Evolutionary conservation across 305 asterid genomes (phyloP).

Genomic region (Euphrasia arctica): DNA sequence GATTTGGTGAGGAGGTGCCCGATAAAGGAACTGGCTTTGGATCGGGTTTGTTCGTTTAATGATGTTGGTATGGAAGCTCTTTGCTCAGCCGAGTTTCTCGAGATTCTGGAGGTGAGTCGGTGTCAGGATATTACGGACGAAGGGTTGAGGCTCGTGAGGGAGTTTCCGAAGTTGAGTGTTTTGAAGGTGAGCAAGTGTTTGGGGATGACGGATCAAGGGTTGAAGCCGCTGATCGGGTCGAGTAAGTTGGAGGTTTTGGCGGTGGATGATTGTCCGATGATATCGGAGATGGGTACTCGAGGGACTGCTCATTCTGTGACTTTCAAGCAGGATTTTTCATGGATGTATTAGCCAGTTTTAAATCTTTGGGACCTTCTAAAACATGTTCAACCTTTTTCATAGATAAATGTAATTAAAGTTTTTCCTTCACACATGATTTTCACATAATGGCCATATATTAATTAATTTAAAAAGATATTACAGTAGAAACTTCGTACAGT

Average conservation of each 20-base stretch:
- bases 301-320: not conserved
- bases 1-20: not conserved
- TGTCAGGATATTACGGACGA: not conserved
- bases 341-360: not conserved
- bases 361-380: too few relatives aligned
- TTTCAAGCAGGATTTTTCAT: not conserved
- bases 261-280: not conserved
- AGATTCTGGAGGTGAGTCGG: not conserved
- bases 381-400: too few relatives aligned
- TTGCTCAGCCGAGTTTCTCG: not conserved
- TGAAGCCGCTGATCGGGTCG: not conserved
- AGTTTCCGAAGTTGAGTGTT: not conserved
- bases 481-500: too few relatives aligned
- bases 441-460: too few relatives aligned
- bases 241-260: not conserved
- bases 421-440: too few relatives aligned
- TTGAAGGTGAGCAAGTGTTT: not conserved
- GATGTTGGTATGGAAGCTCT: not conserved
- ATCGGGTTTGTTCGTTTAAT: not conserved
- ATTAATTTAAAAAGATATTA: too few relatives aligned
- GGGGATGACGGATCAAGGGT: not conserved
- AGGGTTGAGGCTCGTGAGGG: not conserved
- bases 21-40: not conserved
- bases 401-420: too few relatives aligned
- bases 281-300: not conserved